A percentile compares a stretch with the other conserved stretches of the same genome.
Evolutionary conservation across 179 eudicot species (phyloP).

Genomic region (Actinidia arguta): DNA sequence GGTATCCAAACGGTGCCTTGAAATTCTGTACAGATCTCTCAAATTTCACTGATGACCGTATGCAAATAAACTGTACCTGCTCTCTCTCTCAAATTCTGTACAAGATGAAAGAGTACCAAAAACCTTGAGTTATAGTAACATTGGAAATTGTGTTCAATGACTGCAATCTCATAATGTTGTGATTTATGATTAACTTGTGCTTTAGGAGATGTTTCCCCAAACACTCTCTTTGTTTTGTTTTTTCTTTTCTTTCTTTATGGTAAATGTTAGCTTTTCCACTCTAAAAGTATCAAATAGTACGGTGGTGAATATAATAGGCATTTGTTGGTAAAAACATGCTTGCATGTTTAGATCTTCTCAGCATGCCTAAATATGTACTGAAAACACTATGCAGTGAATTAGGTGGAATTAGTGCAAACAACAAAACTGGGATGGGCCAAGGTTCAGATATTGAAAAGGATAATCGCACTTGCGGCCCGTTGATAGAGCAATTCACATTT

Average conservation of each 20-base stretch:
- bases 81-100: too few relatives aligned
- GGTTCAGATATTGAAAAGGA: slow-evolving; percentile 24
- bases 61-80: too few relatives aligned
- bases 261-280: neutral
- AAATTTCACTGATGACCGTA: too few relatives aligned
- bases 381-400: slow-evolving; percentile 32
- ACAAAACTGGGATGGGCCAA: slow-evolving; percentile 17
- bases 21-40: too few relatives aligned
- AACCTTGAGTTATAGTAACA: neutral
- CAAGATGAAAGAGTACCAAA: neutral
- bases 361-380: neutral
- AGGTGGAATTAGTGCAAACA: slow-evolving; percentile 19
- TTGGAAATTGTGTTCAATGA: neutral
- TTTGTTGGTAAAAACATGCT: neutral
- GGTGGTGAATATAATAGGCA: neutral
- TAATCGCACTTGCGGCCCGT: slow-evolving; percentile 29
- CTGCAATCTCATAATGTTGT: too few relatives aligned
- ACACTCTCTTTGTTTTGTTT: neutral
- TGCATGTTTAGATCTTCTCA: neutral
- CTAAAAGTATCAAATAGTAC: neutral
- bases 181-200: neutral
- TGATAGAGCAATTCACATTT: slow-evolving; percentile 73
- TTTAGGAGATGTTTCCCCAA: too few relatives aligned
- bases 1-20: too few relatives aligned
- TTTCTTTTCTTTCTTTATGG: neutral